phyloP scores from a whole-genome alignment of 768 basidiomycete species.

The Mrakia gelida region DNA sequence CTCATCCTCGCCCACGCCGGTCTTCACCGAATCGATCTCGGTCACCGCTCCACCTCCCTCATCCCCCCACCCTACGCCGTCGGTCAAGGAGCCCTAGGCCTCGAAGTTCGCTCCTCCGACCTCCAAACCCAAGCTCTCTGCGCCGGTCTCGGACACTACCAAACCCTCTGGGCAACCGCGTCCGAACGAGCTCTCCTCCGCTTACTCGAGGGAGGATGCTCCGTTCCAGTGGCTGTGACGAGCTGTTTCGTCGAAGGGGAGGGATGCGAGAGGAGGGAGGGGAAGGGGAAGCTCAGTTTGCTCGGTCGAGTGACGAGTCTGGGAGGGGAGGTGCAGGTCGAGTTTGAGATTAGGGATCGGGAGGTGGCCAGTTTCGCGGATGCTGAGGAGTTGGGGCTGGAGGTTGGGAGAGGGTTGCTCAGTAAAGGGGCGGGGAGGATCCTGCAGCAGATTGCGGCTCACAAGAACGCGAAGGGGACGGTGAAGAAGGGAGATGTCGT shows the following conservation, averaged over 20 bases:
- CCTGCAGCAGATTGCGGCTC: constrained; percentile 43
- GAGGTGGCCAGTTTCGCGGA: constrained; percentile 55
- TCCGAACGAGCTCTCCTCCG: constrained; percentile 85
- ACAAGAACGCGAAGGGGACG: not conserved
- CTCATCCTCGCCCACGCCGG: constrained; percentile 92
- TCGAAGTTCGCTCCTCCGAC: constrained; percentile 71
- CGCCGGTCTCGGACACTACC: constrained; percentile 64
- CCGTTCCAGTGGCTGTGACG: constrained; percentile 85
- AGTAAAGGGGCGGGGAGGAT: constrained; percentile 70
- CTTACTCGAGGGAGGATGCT: constrained; percentile 94
- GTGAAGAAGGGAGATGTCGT: not conserved
- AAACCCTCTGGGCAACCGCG: constrained; percentile 68
- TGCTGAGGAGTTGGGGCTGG: constrained; percentile 64
- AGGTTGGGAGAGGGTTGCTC: constrained; percentile 62
- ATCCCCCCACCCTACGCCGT: constrained; percentile 75
- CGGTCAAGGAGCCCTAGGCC: constrained; percentile 84
- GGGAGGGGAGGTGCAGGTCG: constrained; percentile 66
- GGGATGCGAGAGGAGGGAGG: constrained; percentile 35
- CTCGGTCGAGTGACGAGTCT: constrained; percentile 81
- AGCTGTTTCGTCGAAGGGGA: constrained; percentile 46
- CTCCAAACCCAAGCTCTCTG: constrained; percentile 60
- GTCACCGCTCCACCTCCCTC: constrained; percentile 67
- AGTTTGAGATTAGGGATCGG: constrained; percentile 56
- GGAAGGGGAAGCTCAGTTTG: constrained; percentile 53
- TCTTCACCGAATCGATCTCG: constrained; percentile 65